These are phyloP conservation scores for Hygrophoropsis aurantiaca DNA, from an alignment of 768 basidiomycete genomes.

Conservation along the genomic window DNA sequence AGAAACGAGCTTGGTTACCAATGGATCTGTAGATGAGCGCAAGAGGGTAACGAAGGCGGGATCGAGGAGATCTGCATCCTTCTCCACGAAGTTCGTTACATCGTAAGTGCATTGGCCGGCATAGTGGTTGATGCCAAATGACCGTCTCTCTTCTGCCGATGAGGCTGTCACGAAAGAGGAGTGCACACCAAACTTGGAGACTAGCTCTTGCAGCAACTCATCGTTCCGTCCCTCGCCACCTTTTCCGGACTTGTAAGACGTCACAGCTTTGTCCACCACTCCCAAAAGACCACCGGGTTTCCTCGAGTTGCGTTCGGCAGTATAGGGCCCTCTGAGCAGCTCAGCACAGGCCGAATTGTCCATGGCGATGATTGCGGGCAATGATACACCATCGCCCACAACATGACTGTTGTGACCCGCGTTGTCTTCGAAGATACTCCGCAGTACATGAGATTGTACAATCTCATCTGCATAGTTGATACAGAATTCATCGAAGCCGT, in stretches of 20 bases:
- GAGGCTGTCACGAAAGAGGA: slow-evolving; percentile 48
- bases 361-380: slow-evolving; percentile 48
- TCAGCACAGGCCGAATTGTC: slow-evolving; percentile 58
- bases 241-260: slow-evolving; percentile 51
- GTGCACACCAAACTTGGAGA: slow-evolving; percentile 45
- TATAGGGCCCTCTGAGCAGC: slow-evolving; percentile 53
- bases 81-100: slow-evolving; percentile 45
- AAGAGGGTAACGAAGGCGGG: slow-evolving; percentile 55
- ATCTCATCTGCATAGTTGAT: slow-evolving; percentile 62
- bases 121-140: slow-evolving; percentile 65
- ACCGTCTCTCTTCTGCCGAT: slow-evolving; percentile 27
- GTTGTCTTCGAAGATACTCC: slow-evolving; percentile 51
- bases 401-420: slow-evolving; percentile 45
- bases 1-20: slow-evolving; percentile 60
- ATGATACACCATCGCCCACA: slow-evolving; percentile 49
- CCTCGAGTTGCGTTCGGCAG: slow-evolving; percentile 44
- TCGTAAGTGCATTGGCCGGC: slow-evolving; percentile 57
- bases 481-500: slow-evolving; percentile 61
- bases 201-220: slow-evolving; percentile 50
- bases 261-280: slow-evolving; percentile 49
- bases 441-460: slow-evolving; percentile 56
- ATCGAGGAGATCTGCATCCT: slow-evolving; percentile 52
- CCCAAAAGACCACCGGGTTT: slow-evolving; percentile 63
- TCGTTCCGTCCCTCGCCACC: slow-evolving; percentile 47
- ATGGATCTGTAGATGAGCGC: slow-evolving; percentile 48